Base-by-base conservation (phyloP, 2,329 filamentous ascomycete genomes). In the Magnaporthales sp. region DNA sequence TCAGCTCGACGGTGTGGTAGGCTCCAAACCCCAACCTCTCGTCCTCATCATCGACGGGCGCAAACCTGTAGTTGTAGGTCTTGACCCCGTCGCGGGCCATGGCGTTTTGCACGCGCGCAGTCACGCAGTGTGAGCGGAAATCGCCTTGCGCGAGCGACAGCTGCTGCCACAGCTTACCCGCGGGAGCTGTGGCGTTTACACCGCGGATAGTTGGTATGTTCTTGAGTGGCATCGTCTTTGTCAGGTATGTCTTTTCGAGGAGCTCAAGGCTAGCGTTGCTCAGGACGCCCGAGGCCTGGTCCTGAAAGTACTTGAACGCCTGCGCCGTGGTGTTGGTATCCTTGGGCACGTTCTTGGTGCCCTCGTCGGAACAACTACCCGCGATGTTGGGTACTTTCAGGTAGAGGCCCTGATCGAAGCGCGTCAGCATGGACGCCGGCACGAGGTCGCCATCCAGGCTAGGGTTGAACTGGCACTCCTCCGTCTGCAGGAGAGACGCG, bases 11-110 rank as follows among this genome's bases (percentile, higher is more conserved):
- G 0, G 86, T 89, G 71, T 93, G 90, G 7, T 84, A 82, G 0
- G 90, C 88, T 0, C 90, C 90, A 1, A 82, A 73, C 1, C 90
- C 89, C 2, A 77, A 72, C 0, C 77, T 78, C 26, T 84, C 77
- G 62, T 85, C 78, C 0, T 72, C 71, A 0, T 84, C 81, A 68
- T 91, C 89, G 58, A 85, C 77, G 3, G 92, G 90, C 66, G 89
- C 84, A 77, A 87, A 91, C 58, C 84, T 85, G 74, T 93, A 93
- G 72, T 86, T 89, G 83, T 85, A 93, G 27, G 82, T 84, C 1
- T 74, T 71, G 22, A 73, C 68, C 27, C 66, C 76, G 66, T 78
- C 65, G 62, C 78, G 78, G 15, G 61, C 66, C n/a, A 69, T 67
- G 1, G 77, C 75, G 9, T 69, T 69, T 29, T 69, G 68, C 65